Base-by-base conservation (phyloP, 2,329 filamentous ascomycete species). In the Venturiaceae sp. region DNA sequence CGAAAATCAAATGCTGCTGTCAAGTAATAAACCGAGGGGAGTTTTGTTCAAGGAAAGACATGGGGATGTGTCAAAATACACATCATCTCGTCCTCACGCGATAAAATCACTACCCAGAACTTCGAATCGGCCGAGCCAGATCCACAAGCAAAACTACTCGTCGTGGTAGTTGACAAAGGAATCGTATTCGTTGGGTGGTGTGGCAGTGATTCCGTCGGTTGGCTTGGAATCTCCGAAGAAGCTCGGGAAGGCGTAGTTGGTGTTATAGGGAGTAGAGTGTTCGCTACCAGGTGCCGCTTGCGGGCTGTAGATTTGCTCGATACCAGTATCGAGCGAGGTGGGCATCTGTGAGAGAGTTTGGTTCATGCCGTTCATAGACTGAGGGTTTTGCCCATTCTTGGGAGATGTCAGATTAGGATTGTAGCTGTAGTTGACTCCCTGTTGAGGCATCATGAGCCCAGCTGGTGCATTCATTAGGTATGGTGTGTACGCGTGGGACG, bases 291-390 rank as follows among this genome's bases (percentile, higher is more conserved):
- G 30, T 16, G 44, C 26, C 3, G 44, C 30, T 26, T 50, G 44
- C 9, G 44, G 44, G 14, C 44, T 50, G 6, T 16, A 50, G 6
- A 1, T 26, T 11, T 50, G 44, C 3, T 50, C 44, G 14, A 50
- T 26, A 13, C 44, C 44, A 5, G 44, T 28, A 26, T 50, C 44
- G 23, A 50, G 9, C 16, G 37, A 32, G 1, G 41, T 50, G 23
- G 44, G 44, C 44, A 30, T 53, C 23, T 23, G 55, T 19, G 55
- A 47, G 5, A 57, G 33, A 5, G 55, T 57, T 21, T 57, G 55
- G 28, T 57, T 57, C 28, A 57, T 57, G 16, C 55, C 55, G 16
- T 36, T 41, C 39, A 41, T 34, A 30, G 39, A 5, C 55, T 57
- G 36, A 28, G 39, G 26, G n/a, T 16, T 32, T 30, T 39, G 30